A percentile compares a stretch with the other conserved stretches of the same genome.
These are phyloP conservation scores for Sporothrix variecibatus DNA, from an alignment of 2,329 filamentous ascomycete genomes.

Conservation along the genomic window DNA sequence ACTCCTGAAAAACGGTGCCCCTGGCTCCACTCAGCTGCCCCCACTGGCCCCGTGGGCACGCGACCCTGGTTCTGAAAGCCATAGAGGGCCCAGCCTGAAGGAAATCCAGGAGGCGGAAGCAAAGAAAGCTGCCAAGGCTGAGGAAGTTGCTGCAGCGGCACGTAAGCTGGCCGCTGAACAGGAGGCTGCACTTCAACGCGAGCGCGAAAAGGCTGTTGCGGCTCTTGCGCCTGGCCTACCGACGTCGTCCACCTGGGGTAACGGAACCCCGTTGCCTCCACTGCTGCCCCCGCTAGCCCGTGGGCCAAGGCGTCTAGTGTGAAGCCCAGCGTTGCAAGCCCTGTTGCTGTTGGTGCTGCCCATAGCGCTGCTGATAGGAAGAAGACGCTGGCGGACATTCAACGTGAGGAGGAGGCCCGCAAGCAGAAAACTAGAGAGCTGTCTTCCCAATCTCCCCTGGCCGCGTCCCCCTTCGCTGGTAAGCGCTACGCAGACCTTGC, in stretches of 20 bases:
- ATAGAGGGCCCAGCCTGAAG: constrained; percentile 87
- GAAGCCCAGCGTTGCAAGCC: constrained; percentile 42
- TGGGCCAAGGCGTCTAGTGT: constrained; percentile 65
- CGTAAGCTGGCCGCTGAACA: constrained; percentile 79
- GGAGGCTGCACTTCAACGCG: constrained; percentile 63
- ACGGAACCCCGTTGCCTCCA: constrained; percentile 70
- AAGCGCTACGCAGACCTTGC: constrained; percentile 97
- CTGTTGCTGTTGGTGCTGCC: constrained; percentile 35
- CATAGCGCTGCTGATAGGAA: constrained; percentile 53
- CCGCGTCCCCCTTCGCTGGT: constrained; percentile 47
- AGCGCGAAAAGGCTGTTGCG: constrained; percentile 59
- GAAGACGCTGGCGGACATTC: constrained; percentile 94
- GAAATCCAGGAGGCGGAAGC: constrained; percentile 97
- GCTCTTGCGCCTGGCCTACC: constrained; percentile 77
- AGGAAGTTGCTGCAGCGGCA: constrained; percentile 75
- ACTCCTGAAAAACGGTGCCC: constrained; percentile 61
- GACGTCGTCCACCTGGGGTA: constrained; percentile 86
- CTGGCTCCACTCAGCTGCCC: constrained; percentile 51
- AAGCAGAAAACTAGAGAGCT: constrained; percentile 71
- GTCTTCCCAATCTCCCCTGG: constrained; percentile 44
- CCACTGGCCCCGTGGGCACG: constrained; percentile 95
- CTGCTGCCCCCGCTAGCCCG: constrained; percentile 56
- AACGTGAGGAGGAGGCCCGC: constrained; percentile 88
- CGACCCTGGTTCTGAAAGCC: constrained; percentile 67
- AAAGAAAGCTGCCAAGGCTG: constrained; percentile 84